These are phyloP conservation scores for Suhomyces emberorum DNA, from an alignment of 805 yeast species.

Conservation along the genomic window DNA sequence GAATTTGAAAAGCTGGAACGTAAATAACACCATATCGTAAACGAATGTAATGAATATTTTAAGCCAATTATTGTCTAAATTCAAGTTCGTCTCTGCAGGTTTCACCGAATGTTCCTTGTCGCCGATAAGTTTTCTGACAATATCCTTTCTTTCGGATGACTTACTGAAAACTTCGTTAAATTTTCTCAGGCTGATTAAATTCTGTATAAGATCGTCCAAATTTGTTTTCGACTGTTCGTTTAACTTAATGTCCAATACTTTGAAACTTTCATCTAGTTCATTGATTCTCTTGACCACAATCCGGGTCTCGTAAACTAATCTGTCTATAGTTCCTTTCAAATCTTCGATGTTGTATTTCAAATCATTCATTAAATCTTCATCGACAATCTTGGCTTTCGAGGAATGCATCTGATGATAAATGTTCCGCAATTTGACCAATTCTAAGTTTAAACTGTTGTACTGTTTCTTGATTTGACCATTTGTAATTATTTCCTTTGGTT, in stretches of 20 bases:
- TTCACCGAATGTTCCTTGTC: background rate
- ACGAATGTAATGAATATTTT: constrained; percentile 26
- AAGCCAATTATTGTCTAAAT: constrained; percentile 10
- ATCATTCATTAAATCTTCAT: constrained; percentile 27
- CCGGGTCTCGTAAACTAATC: constrained; percentile 39
- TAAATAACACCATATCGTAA: constrained; percentile 29
- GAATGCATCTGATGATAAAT: constrained; percentile 24
- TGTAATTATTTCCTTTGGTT: constrained; percentile 5
- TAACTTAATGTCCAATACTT: constrained; percentile 25
- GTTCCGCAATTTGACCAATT: constrained; percentile 26
- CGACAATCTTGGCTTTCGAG: constrained; percentile 22
- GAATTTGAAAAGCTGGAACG: constrained; percentile 35
- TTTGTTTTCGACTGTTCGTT: constrained; percentile 26
- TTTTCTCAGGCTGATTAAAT: constrained; percentile 26
- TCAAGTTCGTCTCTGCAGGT: background rate
- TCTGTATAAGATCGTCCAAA: constrained; percentile 22
- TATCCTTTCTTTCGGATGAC: constrained; percentile 23
- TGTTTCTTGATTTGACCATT: constrained; percentile 14
- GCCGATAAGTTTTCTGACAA: constrained; percentile 29
- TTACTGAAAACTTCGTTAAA: constrained; percentile 31
- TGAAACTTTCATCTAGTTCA: constrained; percentile 36
- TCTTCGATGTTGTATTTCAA: constrained; percentile 28
- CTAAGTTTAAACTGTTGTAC: constrained; percentile 28
- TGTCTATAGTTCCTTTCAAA: constrained; percentile 33
- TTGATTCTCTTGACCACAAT: constrained; percentile 38